These are phyloP conservation scores for Aspergillus versicolor DNA, from an alignment of 2,329 filamentous ascomycete species.

Conservation along the genomic window DNA sequence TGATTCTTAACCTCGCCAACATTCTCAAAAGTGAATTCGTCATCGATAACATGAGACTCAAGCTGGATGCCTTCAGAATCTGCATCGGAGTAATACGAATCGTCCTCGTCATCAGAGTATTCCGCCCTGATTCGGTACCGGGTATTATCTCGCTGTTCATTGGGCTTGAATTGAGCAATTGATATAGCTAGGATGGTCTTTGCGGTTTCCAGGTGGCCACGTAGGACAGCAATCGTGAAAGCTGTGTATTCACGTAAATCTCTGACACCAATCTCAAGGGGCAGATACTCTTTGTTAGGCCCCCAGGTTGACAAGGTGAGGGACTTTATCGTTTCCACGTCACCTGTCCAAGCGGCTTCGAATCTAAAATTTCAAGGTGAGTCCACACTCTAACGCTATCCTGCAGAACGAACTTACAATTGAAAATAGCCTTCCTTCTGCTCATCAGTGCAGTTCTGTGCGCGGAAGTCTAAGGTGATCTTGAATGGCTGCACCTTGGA, in stretches of 20 bases:
- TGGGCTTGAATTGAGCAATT: constrained; percentile 64
- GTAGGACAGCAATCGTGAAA: constrained; percentile 67
- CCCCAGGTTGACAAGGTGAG: constrained; percentile 37
- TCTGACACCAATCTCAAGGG: constrained; percentile 62
- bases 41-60: constrained; percentile 57
- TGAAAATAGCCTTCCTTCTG: constrained; percentile 61
- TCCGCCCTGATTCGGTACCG: constrained; percentile 36
- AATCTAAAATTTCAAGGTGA: constrained; percentile 35
- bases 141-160: constrained; percentile 50
- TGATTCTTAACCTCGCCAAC: constrained; percentile 68
- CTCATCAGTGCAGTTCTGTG: constrained; percentile 52
- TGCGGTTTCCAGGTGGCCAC: constrained; percentile 64
- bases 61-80: constrained; percentile 29
- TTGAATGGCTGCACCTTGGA: constrained; percentile 44
- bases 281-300: constrained; percentile 52
- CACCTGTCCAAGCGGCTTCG: constrained; percentile 71
- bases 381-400: constrained; percentile 19
- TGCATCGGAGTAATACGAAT: constrained; percentile 37
- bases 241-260: constrained; percentile 57
- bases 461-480: constrained; percentile 52
- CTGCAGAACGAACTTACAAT: constrained; percentile 52
- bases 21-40: constrained; percentile 73
- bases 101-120: constrained; percentile 26
- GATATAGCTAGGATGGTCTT: constrained; percentile 68
- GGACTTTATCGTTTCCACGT: constrained; percentile 58